These are phyloP conservation scores for Rauvolfia tetraphylla DNA, from an alignment of 257 asterid genomes.

Conservation along the genomic window DNA sequence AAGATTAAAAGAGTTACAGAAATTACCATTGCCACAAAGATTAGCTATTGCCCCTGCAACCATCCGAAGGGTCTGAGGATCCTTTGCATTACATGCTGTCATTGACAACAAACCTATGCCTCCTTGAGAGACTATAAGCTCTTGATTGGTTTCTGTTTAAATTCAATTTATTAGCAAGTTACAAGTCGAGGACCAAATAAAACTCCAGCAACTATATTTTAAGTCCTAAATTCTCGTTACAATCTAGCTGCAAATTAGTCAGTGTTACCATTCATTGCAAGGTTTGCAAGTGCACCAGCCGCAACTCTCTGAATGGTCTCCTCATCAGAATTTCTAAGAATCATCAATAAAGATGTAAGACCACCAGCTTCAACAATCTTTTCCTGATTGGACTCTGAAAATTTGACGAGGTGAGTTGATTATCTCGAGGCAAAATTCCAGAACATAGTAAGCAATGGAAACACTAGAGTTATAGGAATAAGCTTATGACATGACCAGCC, in stretches of 20 bases:
- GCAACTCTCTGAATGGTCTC: conserved; percentile 83
- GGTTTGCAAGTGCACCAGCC: conserved; percentile 94
- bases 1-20: background rate
- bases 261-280: conserved; percentile 77
- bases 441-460: background rate
- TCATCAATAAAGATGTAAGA: conserved; percentile 64
- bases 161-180: background rate
- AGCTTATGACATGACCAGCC: background rate
- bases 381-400: conserved; percentile 77
- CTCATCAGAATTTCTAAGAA: conserved; percentile 59
- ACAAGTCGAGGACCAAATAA: background rate
- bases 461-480: background rate
- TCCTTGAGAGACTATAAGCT: conserved; percentile 72
- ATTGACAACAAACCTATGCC: conserved; percentile 64
- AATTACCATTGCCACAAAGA: conserved; percentile 81
- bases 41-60: conserved; percentile 91
- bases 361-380: conserved; percentile 88
- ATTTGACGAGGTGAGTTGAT: conserved; percentile 5
- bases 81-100: conserved; percentile 66
- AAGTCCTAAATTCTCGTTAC: background rate
- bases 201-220: background rate
- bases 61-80: conserved; percentile 94
- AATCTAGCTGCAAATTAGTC: conserved; percentile 1
- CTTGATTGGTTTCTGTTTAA: conserved; percentile 77
- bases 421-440: conserved; percentile 4